A percentile compares a stretch with the other conserved stretches of the same genome.
These are phyloP conservation scores for Rhododendron ferrugineum DNA, from an alignment of 148 eudicot genomes.

Conservation along the genomic window DNA sequence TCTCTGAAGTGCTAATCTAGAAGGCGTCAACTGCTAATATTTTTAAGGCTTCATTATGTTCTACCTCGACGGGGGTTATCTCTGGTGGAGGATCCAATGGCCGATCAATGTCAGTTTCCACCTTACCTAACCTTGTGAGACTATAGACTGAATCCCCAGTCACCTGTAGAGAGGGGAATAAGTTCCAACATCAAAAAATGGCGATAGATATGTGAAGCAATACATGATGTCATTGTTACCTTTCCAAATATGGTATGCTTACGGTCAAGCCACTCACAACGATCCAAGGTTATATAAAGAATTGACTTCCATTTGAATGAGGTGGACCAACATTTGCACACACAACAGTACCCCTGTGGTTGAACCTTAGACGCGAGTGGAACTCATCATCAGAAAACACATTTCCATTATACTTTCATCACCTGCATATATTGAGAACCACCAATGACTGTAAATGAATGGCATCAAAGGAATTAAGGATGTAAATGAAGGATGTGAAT, in stretches of 20 bases:
- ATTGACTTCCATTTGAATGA: slow-evolving; percentile 91
- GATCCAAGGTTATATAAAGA: slow-evolving; percentile 77
- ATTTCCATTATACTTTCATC: slow-evolving; percentile 92
- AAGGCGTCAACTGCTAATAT: background rate
- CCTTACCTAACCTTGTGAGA: slow-evolving; percentile 71
- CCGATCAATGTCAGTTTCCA: slow-evolving; percentile 83
- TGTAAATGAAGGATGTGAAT: background rate
- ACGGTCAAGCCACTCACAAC: slow-evolving; percentile 94
- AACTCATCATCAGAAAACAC: slow-evolving; percentile 84
- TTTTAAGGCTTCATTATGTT: background rate
- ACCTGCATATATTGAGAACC: slow-evolving; percentile 38
- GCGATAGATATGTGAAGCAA: background rate
- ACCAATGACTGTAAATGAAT: background rate
- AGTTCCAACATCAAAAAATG: background rate
- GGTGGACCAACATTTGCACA: slow-evolving; percentile 83
- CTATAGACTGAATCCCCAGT: slow-evolving; percentile 95
- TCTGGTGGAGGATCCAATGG: slow-evolving; percentile 84
- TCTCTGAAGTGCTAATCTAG: background rate
- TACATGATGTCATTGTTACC: slow-evolving; percentile 27
- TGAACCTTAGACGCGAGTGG: slow-evolving; percentile 88
- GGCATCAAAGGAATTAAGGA: background rate
- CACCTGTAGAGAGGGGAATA: slow-evolving; percentile 40
- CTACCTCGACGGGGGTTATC: slow-evolving; percentile 73
- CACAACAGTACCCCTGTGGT: slow-evolving; percentile 89
- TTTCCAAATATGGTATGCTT: slow-evolving; percentile 96